phyloP scores from a whole-genome alignment of 345 rosid genomes.

The Anastatica hierochuntica region DNA sequence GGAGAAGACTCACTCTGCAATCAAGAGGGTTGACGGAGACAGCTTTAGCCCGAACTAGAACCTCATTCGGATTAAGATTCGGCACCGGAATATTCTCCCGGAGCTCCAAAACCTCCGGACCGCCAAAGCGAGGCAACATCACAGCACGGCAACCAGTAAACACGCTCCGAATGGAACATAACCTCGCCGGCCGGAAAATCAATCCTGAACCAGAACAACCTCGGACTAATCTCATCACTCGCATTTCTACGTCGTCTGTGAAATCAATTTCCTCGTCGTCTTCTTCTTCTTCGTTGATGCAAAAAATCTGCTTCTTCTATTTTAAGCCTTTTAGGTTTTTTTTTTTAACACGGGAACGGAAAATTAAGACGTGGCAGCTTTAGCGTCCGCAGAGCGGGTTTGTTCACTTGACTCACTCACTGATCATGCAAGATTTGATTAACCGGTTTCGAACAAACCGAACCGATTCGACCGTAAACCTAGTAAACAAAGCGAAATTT shows the following conservation, averaged over 20 bases:
- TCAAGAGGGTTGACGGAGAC: conserved; percentile 91
- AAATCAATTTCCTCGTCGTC: conserved; percentile 13
- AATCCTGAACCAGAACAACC: not conserved
- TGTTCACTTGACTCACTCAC: conserved; percentile 8
- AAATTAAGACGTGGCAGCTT: conserved; percentile 25
- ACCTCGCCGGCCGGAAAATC: conserved; percentile 12
- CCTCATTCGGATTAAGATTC: conserved; percentile 61
- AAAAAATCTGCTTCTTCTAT: conserved; percentile 5
- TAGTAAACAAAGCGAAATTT: no score
- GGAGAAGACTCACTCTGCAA: conserved; percentile 52
- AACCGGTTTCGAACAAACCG: conserved; percentile 13
- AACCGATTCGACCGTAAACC: no score
- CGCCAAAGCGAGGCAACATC: conserved; percentile 78
- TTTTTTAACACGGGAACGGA: conserved; percentile 1
- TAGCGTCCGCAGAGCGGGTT: conserved; percentile 30
- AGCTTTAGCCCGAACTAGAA: conserved; percentile 77
- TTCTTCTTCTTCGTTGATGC: conserved; percentile 20
- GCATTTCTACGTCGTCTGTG: conserved; percentile 20
- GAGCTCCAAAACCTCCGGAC: conserved; percentile 78
- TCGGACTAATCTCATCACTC: conserved; percentile 19
- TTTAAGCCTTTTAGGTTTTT: not conserved
- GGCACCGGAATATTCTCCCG: conserved; percentile 67
- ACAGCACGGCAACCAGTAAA: conserved; percentile 78
- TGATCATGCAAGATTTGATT: not conserved
- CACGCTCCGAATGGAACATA: conserved; percentile 31